phyloP scores from a whole-genome alignment of 2,329 filamentous ascomycete species.

The Ophiocordyceps camponoti-saundersi region DNA sequence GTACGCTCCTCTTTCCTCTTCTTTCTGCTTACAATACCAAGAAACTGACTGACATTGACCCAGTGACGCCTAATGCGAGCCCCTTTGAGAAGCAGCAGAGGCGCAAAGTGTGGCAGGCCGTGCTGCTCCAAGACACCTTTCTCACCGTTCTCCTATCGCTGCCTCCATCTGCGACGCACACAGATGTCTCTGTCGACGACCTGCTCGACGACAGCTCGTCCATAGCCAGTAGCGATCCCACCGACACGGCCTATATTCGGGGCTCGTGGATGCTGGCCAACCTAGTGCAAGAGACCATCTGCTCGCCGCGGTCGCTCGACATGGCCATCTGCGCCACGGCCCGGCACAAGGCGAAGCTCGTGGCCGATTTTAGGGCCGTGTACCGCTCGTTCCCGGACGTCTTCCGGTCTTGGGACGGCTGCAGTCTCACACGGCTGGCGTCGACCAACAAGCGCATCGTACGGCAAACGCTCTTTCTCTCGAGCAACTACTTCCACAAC shows the following conservation, averaged over 20 bases:
- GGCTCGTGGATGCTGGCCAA: constrained; percentile 68
- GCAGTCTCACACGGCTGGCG: constrained; percentile 38
- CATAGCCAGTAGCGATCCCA: constrained; percentile 42
- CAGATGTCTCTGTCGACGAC: constrained; percentile 61
- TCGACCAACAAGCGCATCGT: constrained; percentile 47
- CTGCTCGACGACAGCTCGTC: constrained; percentile 44
- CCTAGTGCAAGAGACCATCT: constrained; percentile 61
- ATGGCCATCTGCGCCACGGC: constrained; percentile 53
- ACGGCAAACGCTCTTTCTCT: constrained; percentile 60
- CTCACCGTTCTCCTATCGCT: constrained; percentile 62
- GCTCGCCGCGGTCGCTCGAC: constrained; percentile 56
- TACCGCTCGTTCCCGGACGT: constrained; percentile 56
- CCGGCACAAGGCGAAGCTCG: constrained; percentile 51
- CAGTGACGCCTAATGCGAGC: constrained; percentile 47
- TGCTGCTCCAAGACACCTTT: constrained; percentile 68
- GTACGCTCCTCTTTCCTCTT: constrained; percentile 12
- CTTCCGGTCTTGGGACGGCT: constrained; percentile 51
- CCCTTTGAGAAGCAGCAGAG: constrained; percentile 62
- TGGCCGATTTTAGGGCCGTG: constrained; percentile 52
- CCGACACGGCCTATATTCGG: constrained; percentile 54
- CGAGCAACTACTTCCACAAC: constrained; percentile 72
- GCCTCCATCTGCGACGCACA: constrained; percentile 63
- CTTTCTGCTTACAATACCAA: background rate
- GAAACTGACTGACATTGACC: background rate
- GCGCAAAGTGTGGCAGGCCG: constrained; percentile 68